A percentile compares a stretch with the other conserved stretches of the same genome.
Evolutionary conservation across 352 stramenopile genomes (phyloP).

Genomic region (Phytophthora rubi): DNA sequence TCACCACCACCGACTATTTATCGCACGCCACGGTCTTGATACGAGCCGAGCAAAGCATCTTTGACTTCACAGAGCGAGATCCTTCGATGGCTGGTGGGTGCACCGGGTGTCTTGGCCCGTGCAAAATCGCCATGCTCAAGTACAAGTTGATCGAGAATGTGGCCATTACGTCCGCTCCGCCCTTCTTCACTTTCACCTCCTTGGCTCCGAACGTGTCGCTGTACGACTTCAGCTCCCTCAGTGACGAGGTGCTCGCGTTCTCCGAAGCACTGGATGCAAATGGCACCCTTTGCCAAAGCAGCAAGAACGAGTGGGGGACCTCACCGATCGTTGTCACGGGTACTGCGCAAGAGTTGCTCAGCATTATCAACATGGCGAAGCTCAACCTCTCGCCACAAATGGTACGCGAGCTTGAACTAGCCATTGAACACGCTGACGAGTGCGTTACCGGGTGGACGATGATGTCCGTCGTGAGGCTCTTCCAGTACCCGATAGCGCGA

Average conservation of each 20-base stretch:
- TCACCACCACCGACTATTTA: slow-evolving; percentile 18
- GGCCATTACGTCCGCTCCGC: slow-evolving; percentile 16
- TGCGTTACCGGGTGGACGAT: slow-evolving; percentile 11
- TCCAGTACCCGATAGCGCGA: slow-evolving; percentile 3
- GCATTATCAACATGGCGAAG: slow-evolving; percentile 18
- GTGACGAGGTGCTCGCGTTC: slow-evolving; percentile 24
- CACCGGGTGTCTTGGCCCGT: slow-evolving; percentile 21
- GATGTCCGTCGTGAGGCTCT: slow-evolving; percentile 22
- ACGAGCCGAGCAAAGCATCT: slow-evolving; percentile 22
- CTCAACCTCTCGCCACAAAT: slow-evolving; percentile 22
- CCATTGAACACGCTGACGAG: slow-evolving; percentile 8
- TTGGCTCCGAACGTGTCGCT: slow-evolving; percentile 11
- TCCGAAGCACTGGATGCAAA: slow-evolving; percentile 19
- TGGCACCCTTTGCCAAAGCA: slow-evolving; percentile 26
- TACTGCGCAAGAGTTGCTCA: slow-evolving; percentile 20
- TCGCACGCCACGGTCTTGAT: slow-evolving; percentile 25
- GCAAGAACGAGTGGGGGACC: slow-evolving; percentile 30
- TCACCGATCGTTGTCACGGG: slow-evolving; percentile 23
- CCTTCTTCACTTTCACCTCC: slow-evolving; percentile 22
- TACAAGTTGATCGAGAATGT: slow-evolving; percentile 16
- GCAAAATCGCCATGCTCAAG: slow-evolving; percentile 32
- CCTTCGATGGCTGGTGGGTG: slow-evolving; percentile 25
- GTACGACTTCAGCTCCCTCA: slow-evolving; percentile 30
- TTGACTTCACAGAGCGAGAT: slow-evolving; percentile 31
- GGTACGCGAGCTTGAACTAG: slow-evolving; percentile 16